These are phyloP conservation scores for Endoconidiophora polonica DNA, from an alignment of 2,329 filamentous ascomycete species.

Conservation along the genomic window DNA sequence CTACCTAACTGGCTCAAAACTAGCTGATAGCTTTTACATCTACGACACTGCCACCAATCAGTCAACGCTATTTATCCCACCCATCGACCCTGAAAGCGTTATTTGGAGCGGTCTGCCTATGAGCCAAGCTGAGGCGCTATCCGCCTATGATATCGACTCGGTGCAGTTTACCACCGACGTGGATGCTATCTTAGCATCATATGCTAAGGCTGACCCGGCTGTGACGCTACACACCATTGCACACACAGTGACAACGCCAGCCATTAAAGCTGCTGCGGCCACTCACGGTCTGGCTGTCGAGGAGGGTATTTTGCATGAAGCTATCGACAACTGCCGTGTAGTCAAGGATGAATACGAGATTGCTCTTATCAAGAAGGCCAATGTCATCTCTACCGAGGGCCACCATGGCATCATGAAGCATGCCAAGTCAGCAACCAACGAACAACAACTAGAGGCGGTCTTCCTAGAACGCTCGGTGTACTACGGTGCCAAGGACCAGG, in stretches of 20 bases:
- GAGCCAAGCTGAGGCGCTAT: slow-evolving; percentile 55
- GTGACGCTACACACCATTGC: slow-evolving; percentile 58
- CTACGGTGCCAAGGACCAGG: slow-evolving; percentile 62
- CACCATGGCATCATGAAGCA: slow-evolving; percentile 45
- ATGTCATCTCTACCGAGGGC: slow-evolving; percentile 49
- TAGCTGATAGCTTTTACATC: slow-evolving; percentile 63
- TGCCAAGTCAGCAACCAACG: slow-evolving; percentile 51
- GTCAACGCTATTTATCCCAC: slow-evolving; percentile 80
- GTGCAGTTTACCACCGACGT: slow-evolving; percentile 58
- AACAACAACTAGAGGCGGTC: slow-evolving; percentile 65
- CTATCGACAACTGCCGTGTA: slow-evolving; percentile 52
- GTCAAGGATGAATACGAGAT: slow-evolving; percentile 63
- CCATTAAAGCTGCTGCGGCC: slow-evolving; percentile 56
- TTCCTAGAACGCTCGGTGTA: slow-evolving; percentile 65
- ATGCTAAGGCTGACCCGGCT: slow-evolving; percentile 25
- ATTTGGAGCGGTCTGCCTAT: slow-evolving; percentile 88
- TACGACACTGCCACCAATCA: slow-evolving; percentile 62
- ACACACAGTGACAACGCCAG: slow-evolving; percentile 54
- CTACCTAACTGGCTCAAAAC: slow-evolving; percentile 73
- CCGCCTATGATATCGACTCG: slow-evolving; percentile 65
- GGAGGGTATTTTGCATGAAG: slow-evolving; percentile 35
- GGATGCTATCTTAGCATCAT: slow-evolving; percentile 46
- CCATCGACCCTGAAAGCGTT: slow-evolving; percentile 71
- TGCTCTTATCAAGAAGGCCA: slow-evolving; percentile 55
- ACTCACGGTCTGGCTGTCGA: slow-evolving; percentile 44